phyloP scores from a whole-genome alignment of 1,139 yeast species.

The Sugiyamaella sp. region DNA sequence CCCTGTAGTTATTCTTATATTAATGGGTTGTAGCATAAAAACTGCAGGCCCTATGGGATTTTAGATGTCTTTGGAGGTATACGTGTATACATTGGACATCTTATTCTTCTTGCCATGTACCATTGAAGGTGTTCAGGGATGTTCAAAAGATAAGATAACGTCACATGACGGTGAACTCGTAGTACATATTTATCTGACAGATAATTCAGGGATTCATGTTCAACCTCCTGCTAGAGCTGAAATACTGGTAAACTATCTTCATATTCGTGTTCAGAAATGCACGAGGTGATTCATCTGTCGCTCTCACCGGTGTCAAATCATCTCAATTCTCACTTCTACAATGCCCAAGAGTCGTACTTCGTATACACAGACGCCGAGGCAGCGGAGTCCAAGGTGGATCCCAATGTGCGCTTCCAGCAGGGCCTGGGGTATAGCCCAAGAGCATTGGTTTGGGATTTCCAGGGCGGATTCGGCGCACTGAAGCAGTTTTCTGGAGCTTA shows the following conservation, averaged over 20 bases:
- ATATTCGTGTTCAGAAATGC: conserved; percentile 48
- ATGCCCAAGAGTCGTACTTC: conserved; percentile 70
- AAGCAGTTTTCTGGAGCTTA: conserved; percentile 34
- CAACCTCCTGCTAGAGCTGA: no score
- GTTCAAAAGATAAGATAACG: no score
- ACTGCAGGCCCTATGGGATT: no score
- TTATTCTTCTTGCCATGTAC: no score
- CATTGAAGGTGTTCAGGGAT: no score
- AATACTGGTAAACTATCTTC: neutral
- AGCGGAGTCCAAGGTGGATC: conserved; percentile 48
- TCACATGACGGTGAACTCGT: no score
- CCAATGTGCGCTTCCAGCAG: conserved; percentile 50
- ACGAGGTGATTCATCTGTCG: conserved; percentile 70
- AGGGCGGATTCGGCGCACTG: conserved; percentile 44
- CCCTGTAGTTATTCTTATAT: no score
- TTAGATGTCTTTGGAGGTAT: no score
- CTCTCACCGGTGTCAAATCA: conserved; percentile 76
- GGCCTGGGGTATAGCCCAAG: conserved; percentile 76
- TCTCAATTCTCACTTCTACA: conserved; percentile 74
- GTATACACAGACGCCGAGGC: conserved; percentile 49
- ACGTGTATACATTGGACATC: no score
- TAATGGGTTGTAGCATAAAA: no score
- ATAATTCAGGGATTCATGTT: no score
- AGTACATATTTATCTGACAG: no score
- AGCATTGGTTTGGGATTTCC: conserved; percentile 73